Evolutionary conservation across 148 eudicot species (phyloP).

Genomic region (Chenopodium quinoa): DNA sequence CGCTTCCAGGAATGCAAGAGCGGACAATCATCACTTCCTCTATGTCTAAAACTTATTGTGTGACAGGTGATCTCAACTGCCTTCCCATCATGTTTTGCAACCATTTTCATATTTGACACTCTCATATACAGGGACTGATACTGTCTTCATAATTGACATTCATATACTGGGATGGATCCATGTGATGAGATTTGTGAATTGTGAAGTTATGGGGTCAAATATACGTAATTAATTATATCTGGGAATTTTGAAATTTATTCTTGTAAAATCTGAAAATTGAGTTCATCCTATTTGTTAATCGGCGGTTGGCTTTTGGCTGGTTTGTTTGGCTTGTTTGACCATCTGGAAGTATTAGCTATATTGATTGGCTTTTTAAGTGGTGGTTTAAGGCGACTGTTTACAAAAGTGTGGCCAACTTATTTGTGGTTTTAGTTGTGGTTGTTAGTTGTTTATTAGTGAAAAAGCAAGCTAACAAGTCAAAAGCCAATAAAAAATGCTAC

Average conservation of each 20-base stretch:
- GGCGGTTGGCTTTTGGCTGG: too few species aligned
- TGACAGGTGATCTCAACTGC: constrained; percentile 52
- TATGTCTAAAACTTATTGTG: constrained; percentile 81
- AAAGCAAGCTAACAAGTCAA: too few species aligned
- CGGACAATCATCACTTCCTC: constrained; percentile 88
- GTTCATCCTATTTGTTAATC: background rate
- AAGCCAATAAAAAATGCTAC: too few species aligned
- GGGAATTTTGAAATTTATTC: background rate
- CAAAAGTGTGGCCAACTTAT: too few species aligned
- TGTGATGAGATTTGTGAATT: background rate
- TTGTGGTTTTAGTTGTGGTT: too few species aligned
- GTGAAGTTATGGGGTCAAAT: background rate
- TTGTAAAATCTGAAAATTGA: background rate
- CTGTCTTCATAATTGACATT: too few species aligned
- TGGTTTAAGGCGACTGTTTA: too few species aligned
- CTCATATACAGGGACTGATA: background rate
- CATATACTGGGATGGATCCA: background rate
- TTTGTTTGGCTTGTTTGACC: too few species aligned
- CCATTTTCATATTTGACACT: constrained; percentile 1
- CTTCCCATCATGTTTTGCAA: background rate
- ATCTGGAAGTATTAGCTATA: too few species aligned
- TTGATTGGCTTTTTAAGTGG: too few species aligned
- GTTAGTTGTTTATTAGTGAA: too few species aligned
- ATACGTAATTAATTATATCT: background rate
- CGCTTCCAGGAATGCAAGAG: constrained; percentile 77